Evolutionary conservation across 2,329 filamentous ascomycete species (phyloP), one percentile per base, ranked within the genome.

Genomic region (Colletotrichum shisoi): DNA sequence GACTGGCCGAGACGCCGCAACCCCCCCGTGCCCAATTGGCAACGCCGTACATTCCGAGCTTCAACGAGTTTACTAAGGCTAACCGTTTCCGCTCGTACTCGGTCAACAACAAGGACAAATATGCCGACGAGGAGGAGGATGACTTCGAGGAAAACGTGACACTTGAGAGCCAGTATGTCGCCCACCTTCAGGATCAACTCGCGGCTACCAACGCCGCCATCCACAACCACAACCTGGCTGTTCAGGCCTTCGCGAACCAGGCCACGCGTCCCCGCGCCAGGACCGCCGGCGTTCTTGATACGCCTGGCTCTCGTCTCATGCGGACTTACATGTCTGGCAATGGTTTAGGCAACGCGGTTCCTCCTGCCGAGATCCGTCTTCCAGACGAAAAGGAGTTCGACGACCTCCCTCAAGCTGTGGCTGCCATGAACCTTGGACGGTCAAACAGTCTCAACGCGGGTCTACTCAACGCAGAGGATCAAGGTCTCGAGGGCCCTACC

Each of bases 71-170:
- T 71, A 90, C 89, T 75, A 91, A 91, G 72, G 85, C 90, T 51
- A 98, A 91, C 77, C 89, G 95, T 59, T 96, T 98, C 83, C 89
- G 95, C 53, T 99, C 95, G 1, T 98, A 97, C 78, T 99, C 95
- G 0, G 95, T 99, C 71, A 99, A 99, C 78, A 96, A 96, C 63
- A 97, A 96, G 79, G 94, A 98, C 77, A 96, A 95, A 77, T 98
- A 98, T 73, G 94, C 91, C 2, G 93, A 96, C 73, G 90, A 93
- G 53, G 94, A 96, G 59, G 90, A 93, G 31, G 91, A 93, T 68
- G 89, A 92, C 17, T 92, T 91, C 68, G 89, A 85, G 44, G 84
- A 84, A 24, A 75, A 80, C 65, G 75, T 86, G 61, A 79, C 79
- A 21, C 79, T 86, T 51, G 85, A 88, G 67, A 83, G 75, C 68